Base-by-base conservation (phyloP, 108 stramenopile genomes). In the Nannochloropsis granulata region DNA sequence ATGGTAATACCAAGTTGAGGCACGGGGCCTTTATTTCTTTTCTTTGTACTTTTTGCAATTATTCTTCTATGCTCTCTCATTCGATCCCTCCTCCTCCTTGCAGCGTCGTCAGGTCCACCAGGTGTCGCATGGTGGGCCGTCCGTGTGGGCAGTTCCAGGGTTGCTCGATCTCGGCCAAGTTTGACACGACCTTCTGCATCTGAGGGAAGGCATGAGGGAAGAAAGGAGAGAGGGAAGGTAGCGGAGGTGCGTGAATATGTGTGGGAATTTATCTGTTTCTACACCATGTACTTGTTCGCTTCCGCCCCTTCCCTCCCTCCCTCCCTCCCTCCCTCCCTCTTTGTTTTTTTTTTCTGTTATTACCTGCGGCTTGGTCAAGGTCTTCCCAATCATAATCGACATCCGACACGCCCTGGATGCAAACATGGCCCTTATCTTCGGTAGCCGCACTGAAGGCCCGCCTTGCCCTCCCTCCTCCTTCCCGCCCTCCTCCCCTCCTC, bases 391-490 rank as follows among this genome's bases (percentile, higher is more conserved):
- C 96, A 98, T 98, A 46, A 98, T 93, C 83, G 93, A 89, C 44
- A 86, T 89, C 13, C 97, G 91, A 87, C 97, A 98, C 25, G 97
- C 96, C 8, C 97, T 89, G 81, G 90, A 94, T 43, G 97, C 97
- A 92, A 97, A 97, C 95, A 98, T 96, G 82, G 96, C 94, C 45
- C 96, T 93, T 24, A 96, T 94, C 89, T 98, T 98, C 24, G 96
- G 96, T 13, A 98, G 92, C 21, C 95, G 85, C 24, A 87, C 84
- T n/a, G 81, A 26, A 16, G 81, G 44, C 19, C 34, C 21, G 24
- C 24, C 79, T 79, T 79, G 23, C 23, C 24, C 79, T 24, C 56
- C 11, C 2, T 94, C 95, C 81, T 95, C 93, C 16, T 91, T 92
- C 13, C 94, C 95, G 56, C 56, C 11, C 34, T 34, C 34, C 34